phyloP scores from a whole-genome alignment of 106 monocot species.

The Dioscorea zingiberensis region DNA sequence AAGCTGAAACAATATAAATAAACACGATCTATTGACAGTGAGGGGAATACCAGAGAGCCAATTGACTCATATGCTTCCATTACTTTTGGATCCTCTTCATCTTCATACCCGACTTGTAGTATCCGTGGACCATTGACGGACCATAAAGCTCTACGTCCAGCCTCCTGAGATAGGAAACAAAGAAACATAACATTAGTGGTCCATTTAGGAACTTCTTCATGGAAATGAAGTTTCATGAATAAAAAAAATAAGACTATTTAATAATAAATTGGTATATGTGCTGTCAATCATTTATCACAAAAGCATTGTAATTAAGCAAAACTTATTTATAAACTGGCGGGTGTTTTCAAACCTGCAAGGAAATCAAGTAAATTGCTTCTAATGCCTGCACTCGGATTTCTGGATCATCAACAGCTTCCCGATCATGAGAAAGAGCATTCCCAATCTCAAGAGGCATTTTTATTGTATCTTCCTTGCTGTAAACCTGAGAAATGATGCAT shows the following conservation, averaged over 20 bases:
- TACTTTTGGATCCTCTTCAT: conserved; percentile 87
- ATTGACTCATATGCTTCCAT: conserved; percentile 94
- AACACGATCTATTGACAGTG: too few relatives aligned
- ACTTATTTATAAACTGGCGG: too few relatives aligned
- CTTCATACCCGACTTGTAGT: conserved; percentile 92
- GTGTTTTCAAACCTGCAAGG: conserved; percentile 51
- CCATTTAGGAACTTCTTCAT: too few relatives aligned
- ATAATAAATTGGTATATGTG: too few relatives aligned
- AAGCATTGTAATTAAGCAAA: too few relatives aligned
- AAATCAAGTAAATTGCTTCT: conserved; percentile 86
- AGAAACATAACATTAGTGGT: background rate
- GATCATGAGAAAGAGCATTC: conserved; percentile 79
- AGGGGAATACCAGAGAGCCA: conserved; percentile 76
- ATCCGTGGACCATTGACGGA: conserved; percentile 88
- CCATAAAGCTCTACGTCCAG: conserved; percentile 79
- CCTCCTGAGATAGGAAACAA: conserved; percentile 45
- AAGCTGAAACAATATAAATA: too few relatives aligned
- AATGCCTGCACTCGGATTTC: conserved; percentile 83
- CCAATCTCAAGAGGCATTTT: conserved; percentile 93
- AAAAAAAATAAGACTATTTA: too few relatives aligned
- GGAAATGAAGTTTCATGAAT: too few relatives aligned
- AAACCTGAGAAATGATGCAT: conserved; percentile 36
- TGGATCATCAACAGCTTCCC: conserved; percentile 77
- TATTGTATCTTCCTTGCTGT: conserved; percentile 65
- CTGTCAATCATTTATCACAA: too few relatives aligned